Base-by-base conservation (phyloP, 176 grass and related monocot species). In the Musa schizocarpa region DNA sequence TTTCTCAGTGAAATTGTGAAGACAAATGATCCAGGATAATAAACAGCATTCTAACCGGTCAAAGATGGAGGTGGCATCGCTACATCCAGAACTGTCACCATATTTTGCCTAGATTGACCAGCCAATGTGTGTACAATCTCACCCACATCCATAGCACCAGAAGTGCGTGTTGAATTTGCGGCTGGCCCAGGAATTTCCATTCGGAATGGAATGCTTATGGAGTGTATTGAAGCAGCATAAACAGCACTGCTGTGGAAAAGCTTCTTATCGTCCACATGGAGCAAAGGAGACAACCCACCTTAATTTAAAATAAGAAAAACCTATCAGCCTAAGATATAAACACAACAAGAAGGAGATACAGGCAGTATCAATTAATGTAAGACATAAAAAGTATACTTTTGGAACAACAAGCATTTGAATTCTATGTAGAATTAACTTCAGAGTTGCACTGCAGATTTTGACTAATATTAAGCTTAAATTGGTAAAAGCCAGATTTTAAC, bases 11-110 rank as follows among this genome's bases (percentile, higher is more conserved):
- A 6, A 74, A 50, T 50, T 76, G 10, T 1, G 52, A 75, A 59
- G 52, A 24, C 21, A 58, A 3, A 85, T 12, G 19, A 13, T 26
- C n/a, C 74, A 50, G 2, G 21, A 0, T 13, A 54, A 63, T 26
- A 57, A 19, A 25, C 7, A 72, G 7, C 11, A 17, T 57, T 56
- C 24, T 70, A 83, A 99, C 95, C 90, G 77, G 78, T 83, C 57
- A 99, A 86, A 81, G 80, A 87, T 71, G 86, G 86, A 81, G 84
- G 80, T 78, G 95, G 90, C 88, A 99, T 91, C 13, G 95, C 82
- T 71, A 94, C 9, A 72, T 91, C 90, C 81, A 99, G 61, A 88
- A 82, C 74, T 20, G 88, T 82, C 78, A 92, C 71, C 82, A 81
- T 86, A 73, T 94, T 99, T 88, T 89, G 95, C 81, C 95, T 82